Conservation (phyloP, 1,139 yeast genomes). For the Sporopachydermia cereana region DNA sequence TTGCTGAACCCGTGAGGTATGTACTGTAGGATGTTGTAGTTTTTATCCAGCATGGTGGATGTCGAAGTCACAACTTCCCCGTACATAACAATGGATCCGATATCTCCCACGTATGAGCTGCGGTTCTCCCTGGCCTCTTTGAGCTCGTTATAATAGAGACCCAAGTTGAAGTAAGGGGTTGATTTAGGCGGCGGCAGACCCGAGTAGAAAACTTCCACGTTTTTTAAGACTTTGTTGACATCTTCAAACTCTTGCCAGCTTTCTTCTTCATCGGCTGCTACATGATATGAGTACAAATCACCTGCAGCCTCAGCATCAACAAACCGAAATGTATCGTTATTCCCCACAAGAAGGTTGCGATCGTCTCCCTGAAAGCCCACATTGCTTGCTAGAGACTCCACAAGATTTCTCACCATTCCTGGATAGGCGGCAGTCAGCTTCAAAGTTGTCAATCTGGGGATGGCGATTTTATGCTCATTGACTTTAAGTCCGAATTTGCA, state of each 20-base stretch:
- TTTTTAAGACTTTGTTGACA: conserved; percentile 43
- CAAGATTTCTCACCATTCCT: conserved; percentile 18
- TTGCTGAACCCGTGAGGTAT: conserved; percentile 64
- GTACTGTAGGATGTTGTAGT: conserved; percentile 41
- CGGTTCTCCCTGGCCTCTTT: conserved; percentile 22
- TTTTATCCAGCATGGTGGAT: conserved; percentile 62
- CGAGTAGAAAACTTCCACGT: conserved; percentile 35
- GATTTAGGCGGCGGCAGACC: conserved; percentile 33
- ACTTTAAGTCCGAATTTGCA: conserved; percentile 56
- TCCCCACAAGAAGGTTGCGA: conserved; percentile 35
- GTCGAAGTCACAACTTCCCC: conserved; percentile 92
- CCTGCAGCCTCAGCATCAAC: conserved; percentile 23
- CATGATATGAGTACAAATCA: conserved; percentile 8
- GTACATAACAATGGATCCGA: conserved; percentile 60
- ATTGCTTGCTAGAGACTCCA: conserved; percentile 22
- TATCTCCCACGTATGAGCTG: conserved; percentile 22
- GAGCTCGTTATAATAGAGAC: conserved; percentile 40
- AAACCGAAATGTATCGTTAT: conserved; percentile 42
- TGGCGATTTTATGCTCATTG: conserved; percentile 36
- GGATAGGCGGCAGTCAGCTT: conserved; percentile 29
- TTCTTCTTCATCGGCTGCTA: conserved; percentile 19
- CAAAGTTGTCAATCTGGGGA: conserved; percentile 61
- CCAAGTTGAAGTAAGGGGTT: conserved; percentile 67
- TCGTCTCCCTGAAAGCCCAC: conserved; percentile 32
- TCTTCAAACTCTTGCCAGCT: conserved; percentile 29